Percentiles rank a stretch among this genome's conserved stretches.
phyloP scores from a whole-genome alignment of 345 rosid species.

The Eucalyptus sp. region DNA sequence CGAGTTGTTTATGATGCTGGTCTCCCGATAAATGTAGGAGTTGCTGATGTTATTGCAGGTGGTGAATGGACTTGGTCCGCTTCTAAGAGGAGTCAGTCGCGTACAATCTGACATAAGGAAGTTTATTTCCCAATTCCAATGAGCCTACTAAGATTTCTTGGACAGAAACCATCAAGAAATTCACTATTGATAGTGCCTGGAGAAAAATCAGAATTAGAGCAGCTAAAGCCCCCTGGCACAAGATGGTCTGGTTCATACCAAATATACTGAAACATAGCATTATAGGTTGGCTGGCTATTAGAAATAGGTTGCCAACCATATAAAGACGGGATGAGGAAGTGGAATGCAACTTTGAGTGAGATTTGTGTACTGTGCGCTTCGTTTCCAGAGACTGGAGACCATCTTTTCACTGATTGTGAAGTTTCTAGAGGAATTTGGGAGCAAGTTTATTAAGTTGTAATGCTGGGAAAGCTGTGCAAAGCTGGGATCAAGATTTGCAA shows the following conservation, averaged over 20 bases:
- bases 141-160: neutral
- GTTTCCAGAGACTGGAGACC: neutral
- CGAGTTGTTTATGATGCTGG: neutral
- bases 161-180: neutral
- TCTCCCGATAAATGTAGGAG: neutral
- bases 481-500: neutral
- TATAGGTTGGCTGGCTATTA: neutral
- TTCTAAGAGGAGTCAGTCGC: neutral
- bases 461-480: neutral
- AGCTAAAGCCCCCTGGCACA: neutral
- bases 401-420: neutral
- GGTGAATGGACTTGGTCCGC: neutral
- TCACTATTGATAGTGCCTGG: neutral
- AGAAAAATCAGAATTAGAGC: neutral
- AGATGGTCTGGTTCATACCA: neutral
- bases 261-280: neutral
- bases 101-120: neutral
- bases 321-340: neutral
- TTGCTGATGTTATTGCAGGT: neutral
- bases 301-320: neutral
- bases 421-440: neutral
- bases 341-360: neutral
- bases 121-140: neutral
- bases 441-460: neutral
- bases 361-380: neutral